Base-by-base conservation (phyloP, 2,329 filamentous ascomycete genomes). In the Aspergillus ustus region DNA sequence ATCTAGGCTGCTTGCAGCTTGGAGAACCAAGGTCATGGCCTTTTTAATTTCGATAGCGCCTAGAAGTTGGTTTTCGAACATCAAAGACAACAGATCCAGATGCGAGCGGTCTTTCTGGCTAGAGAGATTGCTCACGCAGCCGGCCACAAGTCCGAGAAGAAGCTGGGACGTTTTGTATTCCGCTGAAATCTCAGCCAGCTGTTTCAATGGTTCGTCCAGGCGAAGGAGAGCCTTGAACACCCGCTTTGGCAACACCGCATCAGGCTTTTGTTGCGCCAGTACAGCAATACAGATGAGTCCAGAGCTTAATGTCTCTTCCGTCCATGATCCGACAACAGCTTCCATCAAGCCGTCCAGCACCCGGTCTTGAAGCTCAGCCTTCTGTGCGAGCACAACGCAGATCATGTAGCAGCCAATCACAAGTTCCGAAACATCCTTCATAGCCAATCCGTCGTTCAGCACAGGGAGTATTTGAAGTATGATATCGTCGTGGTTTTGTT, bases 321-420 rank as follows among this genome's bases (percentile, higher is more conserved):
- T 90, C 88, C 92, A 96, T 8, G 91, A 91, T 29, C 84, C 80
- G 8, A 91, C 89, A 37, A 97, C 86, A 65, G 93, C 92, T 70
- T 96, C 91, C 92, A 98, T 96, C 71, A 99, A 84, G 1, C 89
- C 89, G 57, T 91, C 88, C n/a, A 98, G 82, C 2, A 93, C 86
- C 60, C 86, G 85, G 69, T 98, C 93, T 51, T 91, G 87, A 15
- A 98, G 83, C 52, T 86, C 84, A 0, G 90, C 89, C 77, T 97
- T 97, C 52, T 91, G 89, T 7, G 92, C 93, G 64, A 98, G 85
- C 52, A 98, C 88, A 7, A 92, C 87, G 59, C 93, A 85, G 20
- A 97, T 88, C 90, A 97, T 97, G 75, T 97, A 98, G 60, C 91
- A 93, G 17, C 91, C 93, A 63, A 96, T 85, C 66, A 93, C 91